Evolutionary conservation across 2,329 filamentous ascomycete genomes (phyloP).

Genomic region (Fusarium aywerte): DNA sequence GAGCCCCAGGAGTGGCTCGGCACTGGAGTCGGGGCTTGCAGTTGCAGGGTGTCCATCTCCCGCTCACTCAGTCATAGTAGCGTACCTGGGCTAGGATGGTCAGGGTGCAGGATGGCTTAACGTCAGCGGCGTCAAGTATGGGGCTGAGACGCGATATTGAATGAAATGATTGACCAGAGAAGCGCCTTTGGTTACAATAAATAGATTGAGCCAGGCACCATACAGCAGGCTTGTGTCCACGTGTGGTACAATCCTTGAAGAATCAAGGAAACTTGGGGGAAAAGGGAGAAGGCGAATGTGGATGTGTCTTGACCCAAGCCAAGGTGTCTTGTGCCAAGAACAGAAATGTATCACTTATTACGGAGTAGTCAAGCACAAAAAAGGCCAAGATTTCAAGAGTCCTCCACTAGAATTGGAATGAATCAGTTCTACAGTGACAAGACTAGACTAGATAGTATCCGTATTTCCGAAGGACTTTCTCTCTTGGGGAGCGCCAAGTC

Average conservation of each 20-base stretch:
- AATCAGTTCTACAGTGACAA: neutral
- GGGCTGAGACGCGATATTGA: neutral
- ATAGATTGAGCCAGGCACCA: neutral
- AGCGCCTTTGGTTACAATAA: neutral
- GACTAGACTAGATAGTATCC: neutral
- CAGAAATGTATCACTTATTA: neutral
- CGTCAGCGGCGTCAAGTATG: conserved; percentile 35
- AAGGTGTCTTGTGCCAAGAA: neutral
- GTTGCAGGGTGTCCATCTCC: conserved; percentile 22
- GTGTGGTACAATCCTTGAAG: neutral
- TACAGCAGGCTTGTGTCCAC: neutral
- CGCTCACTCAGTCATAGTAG: conserved; percentile 4
- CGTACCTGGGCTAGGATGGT: conserved; percentile 22
- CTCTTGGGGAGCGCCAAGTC: conserved; percentile 2
- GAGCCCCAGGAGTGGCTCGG: conserved; percentile 22
- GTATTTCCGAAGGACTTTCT: neutral
- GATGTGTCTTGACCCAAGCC: neutral
- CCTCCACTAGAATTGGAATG: conserved; percentile 1
- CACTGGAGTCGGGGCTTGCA: conserved; percentile 22
- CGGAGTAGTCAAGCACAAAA: neutral
- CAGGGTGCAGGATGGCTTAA: conserved; percentile 13
- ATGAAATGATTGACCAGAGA: neutral
- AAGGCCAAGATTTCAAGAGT: neutral
- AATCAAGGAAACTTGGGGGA: neutral
- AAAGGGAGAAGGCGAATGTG: conserved; percentile 13